Evolutionary conservation across 257 asterid genomes (phyloP).

Genomic region (Scutellaria barbata): DNA sequence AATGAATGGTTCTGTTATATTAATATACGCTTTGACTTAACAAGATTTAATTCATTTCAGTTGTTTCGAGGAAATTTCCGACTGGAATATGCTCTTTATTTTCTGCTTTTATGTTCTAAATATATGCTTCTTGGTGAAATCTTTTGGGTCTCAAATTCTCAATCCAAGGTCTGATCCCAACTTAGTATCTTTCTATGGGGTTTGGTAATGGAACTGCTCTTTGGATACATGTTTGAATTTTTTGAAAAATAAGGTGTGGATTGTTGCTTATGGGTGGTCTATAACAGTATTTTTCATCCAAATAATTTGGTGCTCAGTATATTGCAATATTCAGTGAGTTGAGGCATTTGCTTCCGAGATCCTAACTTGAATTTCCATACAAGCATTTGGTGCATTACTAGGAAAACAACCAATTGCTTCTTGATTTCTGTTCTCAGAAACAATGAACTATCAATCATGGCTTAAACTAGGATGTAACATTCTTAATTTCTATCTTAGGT

Average conservation of each 20-base stretch:
- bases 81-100: background rate
- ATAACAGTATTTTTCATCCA: background rate
- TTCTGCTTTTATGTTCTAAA: background rate
- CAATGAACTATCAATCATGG: background rate
- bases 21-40: background rate
- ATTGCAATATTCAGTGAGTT: background rate
- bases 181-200: too few relatives aligned
- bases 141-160: background rate
- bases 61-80: background rate
- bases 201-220: too few relatives aligned
- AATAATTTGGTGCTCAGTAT: background rate
- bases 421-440: background rate
- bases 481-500: background rate
- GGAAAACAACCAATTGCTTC: background rate
- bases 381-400: background rate
- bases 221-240: constrained; percentile 4
- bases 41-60: background rate
- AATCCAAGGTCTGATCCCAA: too few relatives aligned
- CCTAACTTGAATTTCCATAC: background rate
- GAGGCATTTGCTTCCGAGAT: background rate
- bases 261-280: background rate
- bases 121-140: constrained; percentile 1
- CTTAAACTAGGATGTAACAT: constrained; percentile 11
- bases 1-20: constrained; percentile 1
- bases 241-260: background rate